Conservation (phyloP, 768 basidiomycete species). For the Trametes cubensis region DNA sequence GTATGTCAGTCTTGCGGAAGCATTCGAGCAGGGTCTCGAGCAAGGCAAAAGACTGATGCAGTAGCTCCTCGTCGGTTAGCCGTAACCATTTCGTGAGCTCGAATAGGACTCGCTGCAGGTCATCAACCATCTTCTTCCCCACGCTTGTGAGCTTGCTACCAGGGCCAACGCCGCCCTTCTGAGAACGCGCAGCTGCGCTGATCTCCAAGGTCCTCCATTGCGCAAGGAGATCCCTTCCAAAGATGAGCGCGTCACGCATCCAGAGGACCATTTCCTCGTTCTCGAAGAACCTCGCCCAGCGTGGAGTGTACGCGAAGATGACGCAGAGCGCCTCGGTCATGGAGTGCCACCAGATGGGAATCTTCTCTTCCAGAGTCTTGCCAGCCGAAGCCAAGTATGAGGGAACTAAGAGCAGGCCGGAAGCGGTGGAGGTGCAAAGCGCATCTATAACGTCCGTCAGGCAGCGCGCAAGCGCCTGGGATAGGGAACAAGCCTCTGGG, state of each 20-base stretch:
- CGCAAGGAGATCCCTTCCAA: slow-evolving; percentile 82
- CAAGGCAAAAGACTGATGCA: slow-evolving; percentile 86
- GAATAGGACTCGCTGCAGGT: slow-evolving; percentile 76
- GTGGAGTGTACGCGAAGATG: slow-evolving; percentile 83
- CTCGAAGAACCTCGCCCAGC: slow-evolving; percentile 82
- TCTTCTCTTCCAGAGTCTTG: slow-evolving; percentile 49
- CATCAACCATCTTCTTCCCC: slow-evolving; percentile 74
- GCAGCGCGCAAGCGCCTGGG: slow-evolving; percentile 88
- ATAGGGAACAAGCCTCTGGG: slow-evolving; percentile 87
- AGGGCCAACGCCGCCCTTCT: slow-evolving; percentile 30
- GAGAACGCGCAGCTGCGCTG: slow-evolving; percentile 49
- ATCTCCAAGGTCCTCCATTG: slow-evolving; percentile 80
- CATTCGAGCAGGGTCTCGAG: slow-evolving; percentile 77
- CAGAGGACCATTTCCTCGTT: slow-evolving; percentile 87
- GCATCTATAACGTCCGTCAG: slow-evolving; percentile 91
- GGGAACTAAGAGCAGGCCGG: slow-evolving; percentile 66
- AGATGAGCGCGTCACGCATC: slow-evolving; percentile 98
- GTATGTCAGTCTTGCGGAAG: slow-evolving; percentile 64
- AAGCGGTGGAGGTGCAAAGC: slow-evolving; percentile 65
- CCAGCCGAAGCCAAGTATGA: slow-evolving; percentile 52
- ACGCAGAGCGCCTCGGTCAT: slow-evolving; percentile 80
- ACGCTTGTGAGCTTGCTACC: slow-evolving; percentile 53
- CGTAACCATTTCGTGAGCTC: slow-evolving; percentile 88
- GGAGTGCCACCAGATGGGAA: slow-evolving; percentile 77
- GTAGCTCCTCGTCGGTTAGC: slow-evolving; percentile 87